Evolutionary conservation across 2,329 filamentous ascomycete genomes (phyloP), one percentile per base, ranked within the genome.

Genomic region (Claviceps monticola): DNA sequence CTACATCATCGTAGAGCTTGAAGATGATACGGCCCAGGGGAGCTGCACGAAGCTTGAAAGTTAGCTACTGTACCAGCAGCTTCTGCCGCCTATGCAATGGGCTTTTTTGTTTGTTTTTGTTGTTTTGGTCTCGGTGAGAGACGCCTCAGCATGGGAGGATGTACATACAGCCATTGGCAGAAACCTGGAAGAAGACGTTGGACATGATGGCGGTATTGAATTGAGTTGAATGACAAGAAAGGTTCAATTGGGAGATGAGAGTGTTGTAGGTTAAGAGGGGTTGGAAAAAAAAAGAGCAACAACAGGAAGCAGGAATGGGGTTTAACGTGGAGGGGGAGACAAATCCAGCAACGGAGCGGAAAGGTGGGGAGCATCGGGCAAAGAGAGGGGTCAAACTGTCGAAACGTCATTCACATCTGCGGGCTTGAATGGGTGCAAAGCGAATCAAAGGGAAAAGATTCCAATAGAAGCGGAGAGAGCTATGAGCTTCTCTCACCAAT

Each of bases 1-100:
- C 88, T 56, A 82, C 76, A 60, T 88, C 79, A 68, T 91, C 79
- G 78, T 76, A 95, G 69, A 97, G 88, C 64, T 83, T 82, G 78
- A 95, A 94, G 76, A 80, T 85, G 78, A 97, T 86, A 67, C 85
- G 84, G 64, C 86, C 88, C 38, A 56, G 51, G 29, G 51, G 44
- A 48, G 36, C 46, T 48, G 23, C 46, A n/a, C 9, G 34, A 36
- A 14, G 13, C 34, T n/a, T 47, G 3, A 13, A 23, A 9, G 45
- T 55, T 56, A 44, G 29, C 43, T 16, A 14, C 5, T 23, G 13
- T 16, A 2, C 41, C 29, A 34, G 29, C 29, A 34, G 29, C n/a
- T 46, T n/a, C 5, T 21, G 13, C 9, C 9, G 11, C 29, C 6
- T 45, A n/a, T 44, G n/a, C 45, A 36, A 36, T 14, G 13, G 29